Evolutionary conservation across 352 stramenopile genomes (phyloP), one percentile per base, ranked within the genome.

Genomic region (Aphanomyces invadans): DNA sequence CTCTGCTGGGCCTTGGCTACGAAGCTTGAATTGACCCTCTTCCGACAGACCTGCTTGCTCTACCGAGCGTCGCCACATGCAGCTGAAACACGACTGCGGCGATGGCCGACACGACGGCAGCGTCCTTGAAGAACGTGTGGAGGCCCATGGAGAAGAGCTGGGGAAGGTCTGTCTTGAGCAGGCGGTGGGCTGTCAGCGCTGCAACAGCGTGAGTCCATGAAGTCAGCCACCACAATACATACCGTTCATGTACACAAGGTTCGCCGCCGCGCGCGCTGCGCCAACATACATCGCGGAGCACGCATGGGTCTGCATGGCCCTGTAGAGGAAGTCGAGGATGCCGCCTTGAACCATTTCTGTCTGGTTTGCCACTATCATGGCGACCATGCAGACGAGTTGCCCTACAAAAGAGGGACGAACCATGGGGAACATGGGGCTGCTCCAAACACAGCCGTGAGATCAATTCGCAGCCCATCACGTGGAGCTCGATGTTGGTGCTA

Each of bases 381-480:
- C 32, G 21, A 53, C n/a, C n/a, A n/a, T n/a, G n/a, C n/a, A n/a
- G n/a, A n/a, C n/a, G n/a, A n/a, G n/a, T n/a, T n/a, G n/a, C n/a
- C n/a, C n/a, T n/a, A n/a, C n/a, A n/a, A n/a, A n/a, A 64, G 21
- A n/a, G 10, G 36, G 63, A 28, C 67, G 5, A 60, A 86, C 80
- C 70, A 2, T 89, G 80, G 11, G 77, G 76, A 1, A 72, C 56
- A 38, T 65, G 57, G 4, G 74, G 71, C 57, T 74, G 75, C 44
- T 86, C 80, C 52, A 86, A 87, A 59, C 80, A 86, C 29, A 89
- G 29, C 21, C 81, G 49, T 3, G 72, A 54, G 15, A 80, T 42
- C 11, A 87, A 56, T 4, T 52, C 70, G 31, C 78, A 87, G 4
- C 73, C 55, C 60, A 83, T 72, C 1, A 62, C 57, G 48, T 83